Conservation (phyloP, 495 filamentous ascomycete species). For the Hyaloscypha bicolor region DNA sequence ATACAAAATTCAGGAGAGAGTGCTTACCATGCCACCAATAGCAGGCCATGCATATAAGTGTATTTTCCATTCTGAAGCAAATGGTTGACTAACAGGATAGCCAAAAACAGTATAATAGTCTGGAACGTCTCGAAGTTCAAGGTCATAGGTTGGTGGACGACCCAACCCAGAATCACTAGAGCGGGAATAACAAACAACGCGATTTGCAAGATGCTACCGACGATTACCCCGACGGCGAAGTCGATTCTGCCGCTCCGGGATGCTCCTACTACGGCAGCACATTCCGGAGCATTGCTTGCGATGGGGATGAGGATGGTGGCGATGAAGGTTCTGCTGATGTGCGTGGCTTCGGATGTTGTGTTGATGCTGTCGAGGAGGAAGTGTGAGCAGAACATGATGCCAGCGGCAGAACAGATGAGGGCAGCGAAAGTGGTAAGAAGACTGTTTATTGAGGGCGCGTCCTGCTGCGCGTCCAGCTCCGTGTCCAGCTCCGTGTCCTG, state of each 20-base stretch:
- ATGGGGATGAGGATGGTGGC: slow-evolving; percentile 17
- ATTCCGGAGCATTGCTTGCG: slow-evolving; percentile 12
- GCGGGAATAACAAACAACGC: slow-evolving; percentile 43
- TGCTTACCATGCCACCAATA: slow-evolving; percentile 9
- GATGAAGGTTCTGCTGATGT: slow-evolving; percentile 30
- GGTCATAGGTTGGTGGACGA: slow-evolving; percentile 41
- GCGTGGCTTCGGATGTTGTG: slow-evolving; percentile 28
- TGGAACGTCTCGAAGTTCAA: slow-evolving; percentile 42
- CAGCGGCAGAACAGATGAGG: slow-evolving; percentile 30
- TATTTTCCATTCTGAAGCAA: slow-evolving; percentile 14
- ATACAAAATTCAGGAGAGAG: too few relatives aligned
- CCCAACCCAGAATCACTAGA: slow-evolving; percentile 44
- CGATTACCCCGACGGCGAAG: slow-evolving; percentile 11
- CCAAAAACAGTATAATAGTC: slow-evolving; percentile 41
- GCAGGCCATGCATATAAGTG: slow-evolving; percentile 12
- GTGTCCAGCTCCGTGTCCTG: too few relatives aligned
- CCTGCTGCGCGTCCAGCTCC: not conserved
- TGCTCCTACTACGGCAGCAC: slow-evolving; percentile 5
- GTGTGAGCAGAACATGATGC: slow-evolving; percentile 37
- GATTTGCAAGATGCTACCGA: slow-evolving; percentile 19
- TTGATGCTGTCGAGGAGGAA: slow-evolving; percentile 35
- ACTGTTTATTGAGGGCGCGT: not conserved
- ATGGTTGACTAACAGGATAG: slow-evolving; percentile 37
- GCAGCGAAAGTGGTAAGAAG: slow-evolving; percentile 17
- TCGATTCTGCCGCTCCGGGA: slow-evolving; percentile 1